A percentile compares a stretch with the other conserved stretches of the same genome.
These are phyloP conservation scores for Pelargonium myrrhifolium DNA, from an alignment of 441 rosid species.

Conservation along the genomic window DNA sequence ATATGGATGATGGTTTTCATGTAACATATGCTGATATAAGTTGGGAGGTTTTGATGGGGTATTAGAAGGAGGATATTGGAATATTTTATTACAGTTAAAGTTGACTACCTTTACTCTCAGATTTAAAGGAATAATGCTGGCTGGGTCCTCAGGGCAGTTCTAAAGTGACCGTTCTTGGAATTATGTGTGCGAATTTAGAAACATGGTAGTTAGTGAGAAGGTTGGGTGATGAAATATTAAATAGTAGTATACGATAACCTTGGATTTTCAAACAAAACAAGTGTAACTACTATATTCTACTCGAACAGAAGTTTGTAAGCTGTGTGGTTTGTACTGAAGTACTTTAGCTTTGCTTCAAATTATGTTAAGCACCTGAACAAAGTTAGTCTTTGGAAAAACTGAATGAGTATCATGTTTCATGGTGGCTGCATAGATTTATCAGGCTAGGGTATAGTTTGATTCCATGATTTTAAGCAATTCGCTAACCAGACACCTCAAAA, in stretches of 20 bases:
- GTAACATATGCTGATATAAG: background rate
- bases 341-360: background rate
- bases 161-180: background rate
- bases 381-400: background rate
- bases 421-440: background rate
- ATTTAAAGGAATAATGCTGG: background rate
- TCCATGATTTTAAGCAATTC: background rate
- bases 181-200: background rate
- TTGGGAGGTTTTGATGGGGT: background rate
- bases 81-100: background rate
- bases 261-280: too few relatives aligned
- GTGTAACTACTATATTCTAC: background rate
- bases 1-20: background rate
- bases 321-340: background rate
- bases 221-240: background rate
- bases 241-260: too few relatives aligned
- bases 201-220: background rate
- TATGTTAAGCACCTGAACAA: background rate
- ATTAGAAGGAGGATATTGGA: background rate
- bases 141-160: background rate
- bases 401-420: background rate
- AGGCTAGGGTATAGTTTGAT: background rate
- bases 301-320: background rate
- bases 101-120: background rate
- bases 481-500: background rate